Conservation (phyloP, 495 filamentous ascomycete genomes). For the Penicillium bialowiezense region DNA sequence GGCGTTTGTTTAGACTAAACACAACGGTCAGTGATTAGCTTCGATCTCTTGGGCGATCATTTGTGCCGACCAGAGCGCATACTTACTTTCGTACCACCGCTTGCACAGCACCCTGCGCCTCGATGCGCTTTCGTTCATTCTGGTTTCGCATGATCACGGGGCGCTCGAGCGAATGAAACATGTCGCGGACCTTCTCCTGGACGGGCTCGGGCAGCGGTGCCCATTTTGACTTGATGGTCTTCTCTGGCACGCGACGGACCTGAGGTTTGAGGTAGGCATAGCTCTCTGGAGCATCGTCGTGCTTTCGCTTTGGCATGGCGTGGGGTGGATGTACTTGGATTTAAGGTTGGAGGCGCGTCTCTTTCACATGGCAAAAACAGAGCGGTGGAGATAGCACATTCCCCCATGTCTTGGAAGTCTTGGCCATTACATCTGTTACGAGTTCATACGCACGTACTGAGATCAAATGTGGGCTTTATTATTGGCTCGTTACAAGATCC, state of each 20-base stretch:
- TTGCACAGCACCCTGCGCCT: slow-evolving; percentile 53
- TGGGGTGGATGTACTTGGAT: not conserved
- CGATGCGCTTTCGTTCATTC: slow-evolving; percentile 53
- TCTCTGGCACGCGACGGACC: slow-evolving; percentile 52
- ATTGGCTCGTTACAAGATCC: too few relatives aligned
- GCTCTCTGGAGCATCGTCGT: slow-evolving; percentile 22
- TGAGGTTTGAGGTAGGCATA: slow-evolving; percentile 48
- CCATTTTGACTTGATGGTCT: slow-evolving; percentile 59
- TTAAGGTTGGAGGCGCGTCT: slow-evolving; percentile 4
- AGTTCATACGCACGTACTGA: too few relatives aligned
- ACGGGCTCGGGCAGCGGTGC: slow-evolving; percentile 48
- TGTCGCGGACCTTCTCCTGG: slow-evolving; percentile 49
- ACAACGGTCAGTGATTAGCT: slow-evolving; percentile 10
- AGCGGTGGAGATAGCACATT: slow-evolving; percentile 1
- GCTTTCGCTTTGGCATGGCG: slow-evolving; percentile 41
- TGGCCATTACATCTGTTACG: not conserved
- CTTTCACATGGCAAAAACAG: slow-evolving; percentile 5
- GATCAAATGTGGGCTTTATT: too few relatives aligned
- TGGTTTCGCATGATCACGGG: slow-evolving; percentile 53
- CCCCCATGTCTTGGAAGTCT: not conserved
- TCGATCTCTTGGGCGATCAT: not conserved
- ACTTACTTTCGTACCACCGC: slow-evolving; percentile 47
- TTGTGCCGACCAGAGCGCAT: slow-evolving; percentile 1
- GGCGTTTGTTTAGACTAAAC: slow-evolving; percentile 42
- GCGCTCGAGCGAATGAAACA: slow-evolving; percentile 53